phyloP scores from a whole-genome alignment of 208 protist genomes.

The Plasmodiophora brassicae region DNA sequence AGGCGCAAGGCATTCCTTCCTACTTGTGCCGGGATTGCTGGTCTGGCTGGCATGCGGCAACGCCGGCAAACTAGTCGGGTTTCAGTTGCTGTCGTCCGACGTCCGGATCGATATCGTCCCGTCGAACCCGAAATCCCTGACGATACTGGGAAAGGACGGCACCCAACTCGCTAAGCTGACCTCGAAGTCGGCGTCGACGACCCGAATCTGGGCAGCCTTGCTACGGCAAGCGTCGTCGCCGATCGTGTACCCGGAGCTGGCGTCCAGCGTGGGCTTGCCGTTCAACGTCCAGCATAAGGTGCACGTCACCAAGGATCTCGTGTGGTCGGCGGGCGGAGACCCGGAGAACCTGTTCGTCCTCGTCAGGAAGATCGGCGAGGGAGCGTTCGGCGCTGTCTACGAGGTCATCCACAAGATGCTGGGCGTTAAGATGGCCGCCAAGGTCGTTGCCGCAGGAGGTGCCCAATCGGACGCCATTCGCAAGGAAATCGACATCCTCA shows the following conservation, averaged over 20 bases:
- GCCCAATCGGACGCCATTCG: neutral
- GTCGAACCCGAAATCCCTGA: neutral
- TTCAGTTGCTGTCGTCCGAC: neutral
- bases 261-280: neutral
- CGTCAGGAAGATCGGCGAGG: conserved; percentile 18
- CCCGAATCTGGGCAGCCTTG: neutral
- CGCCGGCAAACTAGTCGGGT: neutral
- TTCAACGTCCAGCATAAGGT: conserved; percentile 29
- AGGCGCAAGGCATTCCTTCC: neutral
- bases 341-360: neutral
- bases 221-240: neutral
- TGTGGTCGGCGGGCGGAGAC: neutral
- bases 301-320: conserved; percentile 16
- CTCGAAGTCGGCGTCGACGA: conserved; percentile 1
- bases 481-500: conserved; percentile 48
- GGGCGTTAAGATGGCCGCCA: neutral
- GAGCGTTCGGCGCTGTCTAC: conserved; percentile 15
- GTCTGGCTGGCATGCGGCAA: neutral
- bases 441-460: neutral
- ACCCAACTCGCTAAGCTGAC: neutral
- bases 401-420: conserved; percentile 21
- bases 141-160: neutral
- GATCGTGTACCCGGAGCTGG: neutral
- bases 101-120: neutral
- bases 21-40: neutral